A percentile compares a stretch with the other conserved stretches of the same genome.
phyloP scores from a whole-genome alignment of 768 basidiomycete species.

The Galerina sulciceps region DNA sequence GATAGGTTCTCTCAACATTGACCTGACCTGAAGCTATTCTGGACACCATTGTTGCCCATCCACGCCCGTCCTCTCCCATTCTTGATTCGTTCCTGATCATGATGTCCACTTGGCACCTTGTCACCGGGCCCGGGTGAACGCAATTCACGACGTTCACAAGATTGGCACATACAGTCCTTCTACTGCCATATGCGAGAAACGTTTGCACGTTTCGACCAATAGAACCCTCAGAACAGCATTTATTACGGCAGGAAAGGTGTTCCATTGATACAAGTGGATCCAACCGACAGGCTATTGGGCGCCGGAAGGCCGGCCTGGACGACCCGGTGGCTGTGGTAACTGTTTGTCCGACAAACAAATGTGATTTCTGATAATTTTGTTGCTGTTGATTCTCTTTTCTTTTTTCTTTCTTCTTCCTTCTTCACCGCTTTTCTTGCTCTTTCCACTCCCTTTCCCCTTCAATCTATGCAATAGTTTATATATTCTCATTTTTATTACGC shows the following conservation, averaged over 20 bases:
- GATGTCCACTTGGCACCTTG: no score
- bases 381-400: slow-evolving; percentile 17
- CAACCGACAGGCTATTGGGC: not conserved
- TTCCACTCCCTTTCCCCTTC: slow-evolving; percentile 29
- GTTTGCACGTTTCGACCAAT: not conserved
- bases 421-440: slow-evolving; percentile 41
- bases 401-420: slow-evolving; percentile 28
- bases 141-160: no score
- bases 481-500: slow-evolving; percentile 22
- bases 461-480: slow-evolving; percentile 44
- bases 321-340: slow-evolving; percentile 47
- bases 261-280: no score
- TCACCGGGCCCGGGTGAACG: no score
- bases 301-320: not conserved
- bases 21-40: no score
- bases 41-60: no score
- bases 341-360: slow-evolving; percentile 43
- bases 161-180: not conserved
- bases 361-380: slow-evolving; percentile 37
- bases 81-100: no score
- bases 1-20: no score
- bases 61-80: no score
- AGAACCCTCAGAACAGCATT: not conserved
- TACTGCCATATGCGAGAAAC: not conserved
- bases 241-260: not conserved